phyloP scores from a whole-genome alignment of 768 basidiomycete genomes.

The Naematelia encephala region DNA sequence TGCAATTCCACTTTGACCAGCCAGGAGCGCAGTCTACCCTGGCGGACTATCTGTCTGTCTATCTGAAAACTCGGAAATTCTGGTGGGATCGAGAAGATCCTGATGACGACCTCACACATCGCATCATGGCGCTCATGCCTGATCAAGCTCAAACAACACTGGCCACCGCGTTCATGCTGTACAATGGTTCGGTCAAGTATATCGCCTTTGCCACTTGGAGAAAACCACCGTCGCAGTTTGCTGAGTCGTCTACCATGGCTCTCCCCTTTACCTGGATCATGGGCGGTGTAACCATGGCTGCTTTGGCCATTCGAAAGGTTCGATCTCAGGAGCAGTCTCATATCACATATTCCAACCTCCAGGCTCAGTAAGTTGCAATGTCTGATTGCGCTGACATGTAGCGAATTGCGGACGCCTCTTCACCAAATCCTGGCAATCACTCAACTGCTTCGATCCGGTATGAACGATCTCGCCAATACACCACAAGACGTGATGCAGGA shows the following conservation, averaged over 20 bases:
- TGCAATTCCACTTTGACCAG: constrained; percentile 15
- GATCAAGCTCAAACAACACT: constrained; percentile 22
- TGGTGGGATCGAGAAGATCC: constrained; percentile 40
- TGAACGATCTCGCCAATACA: constrained; percentile 33
- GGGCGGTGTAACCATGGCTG: constrained; percentile 34
- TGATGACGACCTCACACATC: constrained; percentile 18
- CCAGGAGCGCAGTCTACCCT: constrained; percentile 12
- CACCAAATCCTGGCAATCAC: constrained; percentile 48
- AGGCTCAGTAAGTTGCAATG: constrained; percentile 40
- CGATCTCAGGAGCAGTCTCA: constrained; percentile 39
- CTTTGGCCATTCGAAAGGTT: constrained; percentile 35
- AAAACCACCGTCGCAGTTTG: constrained; percentile 26
- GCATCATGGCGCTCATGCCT: constrained; percentile 36
- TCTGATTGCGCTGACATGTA: constrained; percentile 9
- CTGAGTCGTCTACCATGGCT: constrained; percentile 24
- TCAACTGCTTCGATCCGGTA: constrained; percentile 33
- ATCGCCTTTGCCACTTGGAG: constrained; percentile 41
- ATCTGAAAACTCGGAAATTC: constrained; percentile 23
- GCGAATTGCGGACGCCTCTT: constrained; percentile 45
- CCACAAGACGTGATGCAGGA: constrained; percentile 7
- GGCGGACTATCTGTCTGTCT: constrained; percentile 19
- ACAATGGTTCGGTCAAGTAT: constrained; percentile 35
- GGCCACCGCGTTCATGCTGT: constrained; percentile 21
- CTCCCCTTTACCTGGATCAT: constrained; percentile 37
- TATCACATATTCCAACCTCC: constrained; percentile 43